Evolutionary conservation across 2,329 filamentous ascomycete genomes (phyloP), one percentile per base, ranked within the genome.

Genomic region (Hypoxylon sp.): DNA sequence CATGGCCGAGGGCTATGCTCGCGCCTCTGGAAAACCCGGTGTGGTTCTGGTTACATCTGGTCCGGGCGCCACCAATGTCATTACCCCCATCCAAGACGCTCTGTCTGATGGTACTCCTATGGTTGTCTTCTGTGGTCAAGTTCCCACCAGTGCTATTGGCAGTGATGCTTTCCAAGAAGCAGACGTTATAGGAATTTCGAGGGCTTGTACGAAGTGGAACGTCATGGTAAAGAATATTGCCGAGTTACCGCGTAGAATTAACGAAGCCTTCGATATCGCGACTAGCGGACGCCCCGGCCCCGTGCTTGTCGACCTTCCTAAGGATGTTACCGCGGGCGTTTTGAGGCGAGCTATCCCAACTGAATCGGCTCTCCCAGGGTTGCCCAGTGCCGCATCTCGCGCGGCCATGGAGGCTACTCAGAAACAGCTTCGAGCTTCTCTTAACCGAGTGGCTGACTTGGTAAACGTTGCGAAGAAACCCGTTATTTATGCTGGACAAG

Each of bases 161-260:
- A 97, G 92, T 70, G 95, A 98, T 80, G 93, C 94, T 62, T 98
- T 98, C 87, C 96, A 99, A 80, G 96, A 98, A 82, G 94, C 94
- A 65, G 96, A 99, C 78, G 91, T 97, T 37, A 86, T 98, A 66
- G 95, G 95, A 74, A 98, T 99, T 80, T 97, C 93, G 35, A 89
- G 95, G 76, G 91, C 94, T 19, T 98, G 94, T 86, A 98, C 94
- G 74, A 98, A 98, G 85, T 99, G 96, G 96, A 98, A 98, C 76
- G 93, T 97, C 67, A 97, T 98, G 94, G 93, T 98, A 53, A 98
- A 97, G 87, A 95, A 91, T 80, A 90, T 97, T 61, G 94, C 93
- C 55, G 96, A 99, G 82, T 86, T 99, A 62, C 96, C 96, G 55
- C 89, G 93, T 75, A 89, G 95, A 72, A 98, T 98, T 78, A 97